A percentile compares a stretch with the other conserved stretches of the same genome.
Conservation (phyloP, 164 flowering plant genomes). For the Magnolia sinica region DNA sequence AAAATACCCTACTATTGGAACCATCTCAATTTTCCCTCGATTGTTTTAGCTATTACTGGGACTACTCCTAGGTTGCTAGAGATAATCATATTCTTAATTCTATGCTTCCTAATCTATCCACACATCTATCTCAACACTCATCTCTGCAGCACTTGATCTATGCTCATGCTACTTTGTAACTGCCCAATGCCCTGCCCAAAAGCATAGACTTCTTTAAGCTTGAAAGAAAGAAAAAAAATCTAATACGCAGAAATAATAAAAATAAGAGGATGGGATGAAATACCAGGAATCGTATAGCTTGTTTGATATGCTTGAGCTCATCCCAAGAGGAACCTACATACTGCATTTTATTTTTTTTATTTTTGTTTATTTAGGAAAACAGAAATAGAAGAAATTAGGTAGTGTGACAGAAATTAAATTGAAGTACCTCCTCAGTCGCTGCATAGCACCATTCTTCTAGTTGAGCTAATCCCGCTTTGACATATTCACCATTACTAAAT, state of each 20-base stretch:
- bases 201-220: no score
- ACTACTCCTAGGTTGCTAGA: no score
- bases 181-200: no score
- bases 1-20: no score
- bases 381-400: background rate
- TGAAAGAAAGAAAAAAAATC: no score
- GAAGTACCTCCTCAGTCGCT: conserved; percentile 89
- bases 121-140: no score
- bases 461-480: conserved; percentile 93
- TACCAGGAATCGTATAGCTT: conserved; percentile 98
- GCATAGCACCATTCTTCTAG: conserved; percentile 90
- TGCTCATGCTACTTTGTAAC: no score
- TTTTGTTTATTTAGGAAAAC: background rate
- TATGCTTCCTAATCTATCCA: no score
- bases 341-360: conserved; percentile 38
- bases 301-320: conserved; percentile 98
- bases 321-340: conserved; percentile 99
- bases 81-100: no score
- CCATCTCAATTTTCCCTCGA: no score
- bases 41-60: no score
- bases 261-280: background rate
- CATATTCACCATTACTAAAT: conserved; percentile 97
- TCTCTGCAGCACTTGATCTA: no score
- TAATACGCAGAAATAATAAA: background rate
- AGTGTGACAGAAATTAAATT: background rate